Percentiles rank a stretch among this genome's conserved stretches.
Conservation (phyloP, 2,329 filamentous ascomycete species). For the Diaporthe australafricana region DNA sequence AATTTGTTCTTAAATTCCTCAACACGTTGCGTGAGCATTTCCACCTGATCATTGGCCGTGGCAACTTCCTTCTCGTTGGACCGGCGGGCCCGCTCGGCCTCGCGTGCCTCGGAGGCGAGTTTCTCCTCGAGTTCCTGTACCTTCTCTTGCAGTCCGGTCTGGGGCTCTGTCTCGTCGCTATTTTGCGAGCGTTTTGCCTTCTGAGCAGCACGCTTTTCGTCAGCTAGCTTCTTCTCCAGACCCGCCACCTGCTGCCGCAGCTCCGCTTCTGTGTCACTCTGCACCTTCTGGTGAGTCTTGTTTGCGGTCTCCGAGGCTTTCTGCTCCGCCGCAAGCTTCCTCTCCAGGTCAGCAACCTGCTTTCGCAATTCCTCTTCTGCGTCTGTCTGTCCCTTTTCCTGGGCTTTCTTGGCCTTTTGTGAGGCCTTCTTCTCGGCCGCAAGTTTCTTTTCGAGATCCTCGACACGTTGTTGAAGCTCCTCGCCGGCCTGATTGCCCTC, state of each 20-base stretch:
- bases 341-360: conserved; percentile 31
- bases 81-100: conserved; percentile 47
- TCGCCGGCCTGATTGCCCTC: conserved; percentile 54
- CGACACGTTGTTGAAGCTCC: conserved; percentile 51
- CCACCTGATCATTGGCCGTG: conserved; percentile 71
- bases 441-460: conserved; percentile 47
- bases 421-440: conserved; percentile 10
- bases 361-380: conserved; percentile 33
- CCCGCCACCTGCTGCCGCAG: conserved; percentile 51
- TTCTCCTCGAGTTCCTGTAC: conserved; percentile 55
- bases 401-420: conserved; percentile 47
- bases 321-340: conserved; percentile 73
- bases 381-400: conserved; percentile 44
- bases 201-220: conserved; percentile 35
- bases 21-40: conserved; percentile 77
- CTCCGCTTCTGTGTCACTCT: conserved; percentile 57
- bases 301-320: conserved; percentile 51
- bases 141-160: conserved; percentile 45
- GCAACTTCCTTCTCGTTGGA: conserved; percentile 65
- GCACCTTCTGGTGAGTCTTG: conserved; percentile 39
- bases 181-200: conserved; percentile 50
- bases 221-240: conserved; percentile 45
- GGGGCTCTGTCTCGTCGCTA: conserved; percentile 47
- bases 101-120: conserved; percentile 45
- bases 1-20: conserved; percentile 78